phyloP scores from a whole-genome alignment of 306 rosid genomes.

The Prosopis cineraria region DNA sequence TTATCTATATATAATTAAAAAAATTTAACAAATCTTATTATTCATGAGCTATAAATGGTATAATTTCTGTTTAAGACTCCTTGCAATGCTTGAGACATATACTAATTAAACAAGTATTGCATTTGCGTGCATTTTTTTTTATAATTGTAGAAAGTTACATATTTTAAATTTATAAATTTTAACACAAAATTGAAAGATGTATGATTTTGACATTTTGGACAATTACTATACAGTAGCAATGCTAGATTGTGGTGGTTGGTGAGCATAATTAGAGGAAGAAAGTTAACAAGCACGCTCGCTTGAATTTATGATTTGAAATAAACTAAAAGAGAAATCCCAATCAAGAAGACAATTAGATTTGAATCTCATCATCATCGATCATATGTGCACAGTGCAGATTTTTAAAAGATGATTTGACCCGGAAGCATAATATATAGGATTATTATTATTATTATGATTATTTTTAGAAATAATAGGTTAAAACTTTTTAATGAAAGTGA shows the following conservation, averaged over 20 bases:
- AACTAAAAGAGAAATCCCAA: neutral
- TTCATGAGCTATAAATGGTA: too few species aligned
- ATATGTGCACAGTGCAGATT: neutral
- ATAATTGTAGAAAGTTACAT: too few species aligned
- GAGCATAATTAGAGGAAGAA: neutral
- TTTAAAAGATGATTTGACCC: neutral
- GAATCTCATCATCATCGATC: neutral
- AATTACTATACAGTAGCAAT: neutral
- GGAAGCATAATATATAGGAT: too few species aligned
- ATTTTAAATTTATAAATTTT: too few species aligned
- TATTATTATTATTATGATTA: neutral
- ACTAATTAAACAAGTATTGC: too few species aligned
- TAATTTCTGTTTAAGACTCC: too few species aligned
- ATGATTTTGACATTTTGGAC: neutral
- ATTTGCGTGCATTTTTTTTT: too few species aligned
- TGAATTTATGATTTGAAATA: neutral
- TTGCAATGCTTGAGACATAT: too few species aligned
- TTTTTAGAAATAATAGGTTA: neutral
- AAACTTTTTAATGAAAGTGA: neutral
- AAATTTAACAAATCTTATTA: too few species aligned
- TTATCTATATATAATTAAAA: too few species aligned
- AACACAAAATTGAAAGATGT: neutral
- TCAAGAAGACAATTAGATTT: neutral
- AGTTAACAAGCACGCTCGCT: neutral
- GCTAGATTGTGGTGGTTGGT: neutral